Base-by-base conservation (phyloP, 2,329 filamentous ascomycete species). In the Cercospora sp. region DNA sequence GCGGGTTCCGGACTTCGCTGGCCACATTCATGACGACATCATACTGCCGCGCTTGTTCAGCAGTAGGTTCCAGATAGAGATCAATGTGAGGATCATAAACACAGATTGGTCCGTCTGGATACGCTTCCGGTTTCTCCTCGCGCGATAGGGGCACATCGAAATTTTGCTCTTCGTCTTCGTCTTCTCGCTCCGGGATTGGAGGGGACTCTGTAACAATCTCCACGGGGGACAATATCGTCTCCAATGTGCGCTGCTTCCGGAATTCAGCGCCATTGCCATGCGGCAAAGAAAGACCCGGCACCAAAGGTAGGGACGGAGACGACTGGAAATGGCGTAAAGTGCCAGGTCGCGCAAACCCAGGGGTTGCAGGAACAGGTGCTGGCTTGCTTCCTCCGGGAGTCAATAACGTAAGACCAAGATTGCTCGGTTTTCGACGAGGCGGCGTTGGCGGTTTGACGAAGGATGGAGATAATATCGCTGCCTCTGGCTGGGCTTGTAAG, bases 1-100 rank as follows among this genome's bases (percentile, higher is more conserved):
- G 93, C 0, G 92, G 92, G 74, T 95, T 94, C 66, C 85, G 85
- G 2, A 95, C 92, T 79, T 96, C 92, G 67, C 90, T 89, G 1
- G 92, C 92, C 6, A 94, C 92, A 71, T 96, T 96, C 76, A 95
- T 89, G 18, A 96, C 88, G 2, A 94, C 90, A 73, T 95, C 92
- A 72, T 94, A 96, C 37, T 87, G 85, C 10, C 89, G 85, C 2
- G 91, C 91, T 77, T 94, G 90, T 49, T 93, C 89, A 0, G 89
- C 89, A 0, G 90, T 92, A 0, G 92, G 92, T 77, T 96, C 92
- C 49, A 92, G 83, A 75, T 94, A 96, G 0, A 95, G 84, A 76
- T 89, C 93, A 7, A 96, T 88, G 55, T 90, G 87, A 67, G 92
- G 89, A 64, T 88, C 89, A 72, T 94, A 94, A 61, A 96, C 94